Evolutionary conservation across 1,284 basidiomycete species (phyloP), one percentile per base, ranked within the genome.

Genomic region (Sphaerobolus stellatus): DNA sequence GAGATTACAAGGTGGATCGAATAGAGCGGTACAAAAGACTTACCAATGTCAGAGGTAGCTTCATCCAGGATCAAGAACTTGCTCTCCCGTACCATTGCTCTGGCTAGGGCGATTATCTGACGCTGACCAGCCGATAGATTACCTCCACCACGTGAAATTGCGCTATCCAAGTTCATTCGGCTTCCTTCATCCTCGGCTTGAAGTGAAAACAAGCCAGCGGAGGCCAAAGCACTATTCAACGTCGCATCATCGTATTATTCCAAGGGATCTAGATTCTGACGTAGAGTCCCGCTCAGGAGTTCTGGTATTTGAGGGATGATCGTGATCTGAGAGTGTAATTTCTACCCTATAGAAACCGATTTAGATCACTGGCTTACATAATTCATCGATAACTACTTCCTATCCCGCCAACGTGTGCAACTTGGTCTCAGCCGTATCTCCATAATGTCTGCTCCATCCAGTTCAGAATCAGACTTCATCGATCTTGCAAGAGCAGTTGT

Each of bases 61-160:
- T 78, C 77, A 59, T 79, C 77, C n/a, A 78, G 65, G n/a, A 79
- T 72, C 31, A 77, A 61, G 13, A 79, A 65, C 62, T 75, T 76
- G 52, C 70, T 70, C 49, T 64, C 55, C 51, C 75, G 61, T 9
- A 77, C 69, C 30, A 80, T 63, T 0, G 76, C 77, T 30, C 78
- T 66, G 3, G 77, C 77, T 8, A 75, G 64, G 1, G 72, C 71
- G 13, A 76, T 69, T 7, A 76, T 66, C 60, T 75, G 75, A 24
- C 72, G 64, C 58, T 75, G 73, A 5, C 74, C 74, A 46, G 72
- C 69, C 20, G 62, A 66, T 41, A 75, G 64, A 56, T 75, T 75
- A 8, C 64, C 62, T 44, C 73, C 71, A 7, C 59, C 59, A 31
- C 49, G 48, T 14, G 54, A 50, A n/a, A 65, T 61, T 13, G 48